phyloP scores from a whole-genome alignment of 129 eudicot genomes.

The Pseudognaphalium luteoalbum region DNA sequence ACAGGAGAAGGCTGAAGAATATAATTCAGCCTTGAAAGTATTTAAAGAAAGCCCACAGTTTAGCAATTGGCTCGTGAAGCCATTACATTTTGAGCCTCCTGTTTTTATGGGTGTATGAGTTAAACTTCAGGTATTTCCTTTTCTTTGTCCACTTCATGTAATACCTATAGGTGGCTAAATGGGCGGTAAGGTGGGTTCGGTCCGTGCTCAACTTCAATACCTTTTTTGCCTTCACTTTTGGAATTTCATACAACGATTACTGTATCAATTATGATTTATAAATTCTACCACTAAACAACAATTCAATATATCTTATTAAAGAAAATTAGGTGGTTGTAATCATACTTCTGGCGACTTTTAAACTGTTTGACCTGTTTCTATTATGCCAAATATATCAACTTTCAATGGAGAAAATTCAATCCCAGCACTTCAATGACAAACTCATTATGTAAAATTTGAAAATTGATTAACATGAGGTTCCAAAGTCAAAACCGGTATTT shows the following conservation, averaged over 20 bases:
- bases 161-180: neutral
- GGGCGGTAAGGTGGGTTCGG: neutral
- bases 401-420: constrained; percentile 1
- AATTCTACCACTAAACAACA: neutral
- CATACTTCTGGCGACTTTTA: neutral
- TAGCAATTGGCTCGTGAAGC: constrained; percentile 74
- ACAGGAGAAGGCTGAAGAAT: constrained; percentile 65
- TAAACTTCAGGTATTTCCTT: constrained; percentile 31
- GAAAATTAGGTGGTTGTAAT: neutral
- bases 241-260: neutral
- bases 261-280: neutral
- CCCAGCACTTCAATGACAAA: neutral
- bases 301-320: too few species aligned
- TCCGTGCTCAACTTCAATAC: neutral
- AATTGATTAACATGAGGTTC: constrained; percentile 3
- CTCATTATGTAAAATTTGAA: neutral
- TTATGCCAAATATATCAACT: neutral
- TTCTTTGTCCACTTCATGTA: neutral
- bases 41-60: constrained; percentile 71
- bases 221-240: neutral
- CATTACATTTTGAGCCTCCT: constrained; percentile 60
- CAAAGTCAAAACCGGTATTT: constrained; percentile 12
- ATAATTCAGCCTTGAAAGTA: constrained; percentile 53
- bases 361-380: neutral
- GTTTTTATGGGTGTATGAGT: constrained; percentile 45